Evolutionary conservation across 2,329 filamentous ascomycete genomes (phyloP), one percentile per base, ranked within the genome.

Genomic region (Aschersonia sp.): DNA sequence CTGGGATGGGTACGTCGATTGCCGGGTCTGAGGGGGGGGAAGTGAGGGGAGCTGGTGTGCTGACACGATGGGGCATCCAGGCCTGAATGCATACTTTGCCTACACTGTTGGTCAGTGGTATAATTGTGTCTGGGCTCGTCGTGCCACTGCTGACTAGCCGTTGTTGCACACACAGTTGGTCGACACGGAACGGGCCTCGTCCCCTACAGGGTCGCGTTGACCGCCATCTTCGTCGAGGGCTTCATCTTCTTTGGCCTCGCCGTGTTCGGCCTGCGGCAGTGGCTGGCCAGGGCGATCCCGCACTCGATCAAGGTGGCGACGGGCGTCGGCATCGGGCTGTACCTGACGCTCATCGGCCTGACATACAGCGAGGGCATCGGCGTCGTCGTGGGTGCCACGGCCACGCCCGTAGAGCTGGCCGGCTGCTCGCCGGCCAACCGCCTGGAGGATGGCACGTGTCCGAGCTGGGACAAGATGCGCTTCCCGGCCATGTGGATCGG

Each of bases 151-250:
- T 43, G 42, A 43, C 42, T 40, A n/a, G 45, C 45, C 4, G 14
- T 10, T 41, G 37, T 22, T 39, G 30, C 42, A 45, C 30, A 10
- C 11, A 22, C 32, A 61, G 87, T 94, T 49, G 87, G 87, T 4
- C 78, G 71, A 57, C 81, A 89, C 60, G 87, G 87, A 42, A 75
- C 71, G 29, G 86, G 86, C 2, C 70, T 74, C 37, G 80, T 94
- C 7, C 79, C 85, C 1, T 94, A 86, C 60, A 63, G 75, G 47
- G 73, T 89, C 42, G 87, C 87, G 35, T 68, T 94, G 39, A 92
- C 87, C 4, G 87, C 87, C 47, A 87, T 92, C 54, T 94, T 94
- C 60, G 82, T 92, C 11, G 87, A 94, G 63, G 87, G 87, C 39
- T 85, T 85, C 62, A 81, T 94, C 52, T 94, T 94, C 65, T 78